A percentile compares a stretch with the other conserved stretches of the same genome.
Conservation (phyloP, 139 green algal species). For the Picochlorum sp. region DNA sequence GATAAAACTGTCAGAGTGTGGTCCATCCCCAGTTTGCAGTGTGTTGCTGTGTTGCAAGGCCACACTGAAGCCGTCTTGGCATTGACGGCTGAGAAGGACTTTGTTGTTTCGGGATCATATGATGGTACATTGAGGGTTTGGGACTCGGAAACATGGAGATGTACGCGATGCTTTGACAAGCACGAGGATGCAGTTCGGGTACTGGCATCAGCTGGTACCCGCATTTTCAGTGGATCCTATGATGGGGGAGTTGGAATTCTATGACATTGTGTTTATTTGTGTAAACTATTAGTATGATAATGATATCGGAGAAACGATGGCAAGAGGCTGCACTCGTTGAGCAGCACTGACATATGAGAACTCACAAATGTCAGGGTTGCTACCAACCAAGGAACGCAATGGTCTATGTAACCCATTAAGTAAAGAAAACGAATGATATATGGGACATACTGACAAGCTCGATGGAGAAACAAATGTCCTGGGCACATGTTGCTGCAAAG, state of each 20-base stretch:
- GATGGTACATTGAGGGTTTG: conserved; percentile 86
- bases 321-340: too few species aligned
- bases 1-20: conserved; percentile 90
- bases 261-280: conserved; percentile 13
- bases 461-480: background rate
- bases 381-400: too few species aligned
- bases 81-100: conserved; percentile 58
- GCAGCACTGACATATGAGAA: too few species aligned
- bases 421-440: background rate
- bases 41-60: conserved; percentile 59
- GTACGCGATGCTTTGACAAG: conserved; percentile 75
- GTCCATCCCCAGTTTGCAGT: conserved; percentile 32
- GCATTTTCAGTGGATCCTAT: conserved; percentile 83
- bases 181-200: conserved; percentile 89
- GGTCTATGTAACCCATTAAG: too few species aligned
- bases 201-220: conserved; percentile 53
- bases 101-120: conserved; percentile 69
- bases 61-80: conserved; percentile 90
- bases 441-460: background rate
- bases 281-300: too few species aligned
- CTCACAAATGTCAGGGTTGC: too few species aligned
- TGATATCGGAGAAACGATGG: too few species aligned
- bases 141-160: conserved; percentile 73
- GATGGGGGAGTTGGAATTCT: conserved; percentile 87
- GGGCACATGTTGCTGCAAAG: background rate